Conservation (phyloP, 306 rosid genomes). For the Fragaria iinumae region DNA sequence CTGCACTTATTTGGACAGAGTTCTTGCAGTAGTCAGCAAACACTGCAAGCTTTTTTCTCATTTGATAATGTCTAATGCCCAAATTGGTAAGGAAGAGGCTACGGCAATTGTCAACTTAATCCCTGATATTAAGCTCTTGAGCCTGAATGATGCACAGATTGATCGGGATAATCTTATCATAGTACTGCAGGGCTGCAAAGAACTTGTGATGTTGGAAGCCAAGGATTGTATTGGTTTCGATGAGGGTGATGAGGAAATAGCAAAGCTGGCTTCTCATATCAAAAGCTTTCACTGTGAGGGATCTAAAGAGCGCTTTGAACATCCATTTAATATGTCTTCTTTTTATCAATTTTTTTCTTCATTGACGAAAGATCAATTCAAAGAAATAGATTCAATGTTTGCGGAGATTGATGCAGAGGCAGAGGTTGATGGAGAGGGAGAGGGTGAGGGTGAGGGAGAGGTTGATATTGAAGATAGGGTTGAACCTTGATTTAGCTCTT, state of each 20-base stretch:
- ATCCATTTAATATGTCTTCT: not conserved
- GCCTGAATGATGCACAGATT: not conserved
- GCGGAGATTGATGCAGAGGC: not conserved
- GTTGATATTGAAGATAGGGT: not conserved
- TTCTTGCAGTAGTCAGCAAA: not conserved
- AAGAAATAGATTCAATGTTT: not conserved
- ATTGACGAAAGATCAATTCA: not conserved
- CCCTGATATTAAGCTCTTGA: not conserved
- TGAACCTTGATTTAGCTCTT: not conserved
- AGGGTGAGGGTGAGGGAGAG: not conserved
- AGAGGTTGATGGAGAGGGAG: not conserved
- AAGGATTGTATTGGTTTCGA: not conserved
- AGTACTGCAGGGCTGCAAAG: conserved; percentile 14
- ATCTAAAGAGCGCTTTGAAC: not conserved
- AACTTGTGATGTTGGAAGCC: not conserved
- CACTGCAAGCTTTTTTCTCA: conserved; percentile 1
- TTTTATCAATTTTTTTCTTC: not conserved
- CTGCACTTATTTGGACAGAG: not conserved
- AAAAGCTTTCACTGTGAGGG: not conserved
- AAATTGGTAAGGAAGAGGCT: not conserved
- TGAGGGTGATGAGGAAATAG: conserved; percentile 7
- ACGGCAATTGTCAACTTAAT: not conserved
- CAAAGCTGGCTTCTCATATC: not conserved
- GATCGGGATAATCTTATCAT: not conserved
- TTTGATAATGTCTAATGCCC: not conserved